Evolutionary conservation across 2,329 filamentous ascomycete species (phyloP), one percentile per base, ranked within the genome.

Genomic region (Teratosphaeria zuluensis): DNA sequence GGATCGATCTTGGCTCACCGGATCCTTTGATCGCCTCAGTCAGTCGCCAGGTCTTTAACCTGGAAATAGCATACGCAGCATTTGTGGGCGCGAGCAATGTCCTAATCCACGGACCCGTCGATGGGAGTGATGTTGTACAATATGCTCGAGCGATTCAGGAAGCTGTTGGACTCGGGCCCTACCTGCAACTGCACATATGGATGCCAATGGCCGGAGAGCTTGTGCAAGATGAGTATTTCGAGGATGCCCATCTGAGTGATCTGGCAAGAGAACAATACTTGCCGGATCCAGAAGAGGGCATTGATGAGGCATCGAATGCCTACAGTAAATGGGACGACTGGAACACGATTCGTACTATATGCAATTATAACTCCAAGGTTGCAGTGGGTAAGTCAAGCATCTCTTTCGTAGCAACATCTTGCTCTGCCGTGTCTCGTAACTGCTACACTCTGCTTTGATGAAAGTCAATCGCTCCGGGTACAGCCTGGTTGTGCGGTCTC

Each of bases 281-380:
- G 19, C 38, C 56, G 1, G 55, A 48, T 4, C 53, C 53, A 19
- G 67, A 64, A 51, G 61, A 63, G 21, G 66, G 65, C 3, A 62
- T 65, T 16, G 63, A 67, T 19, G 59, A 62, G 24, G 56, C 56
- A 21, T 59, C 64, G n/a, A 61, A 86, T 61, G 73, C 88, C 0
- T 94, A 90, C 73, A 86, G 86, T 56, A 81, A 86, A 2, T 99
- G 95, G 95, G 92, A 97, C 74, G 87, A 88, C 1, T 99, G 94
- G 94, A 87, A 99, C 72, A 80, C 87, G 24, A 88, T 99, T 68
- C 83, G 94, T 56, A 87, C 86, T 56, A 79, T 90, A 59, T 96
- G 91, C 81, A 88, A 86, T 75, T 97, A 99, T 75, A 87, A 87
- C 73, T 76, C 81, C 58, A 84, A 90, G 71, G 80, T 99, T 42